Evolutionary conservation across 2,329 filamentous ascomycete species (phyloP).

Genomic region (Aspergillus sp.): DNA sequence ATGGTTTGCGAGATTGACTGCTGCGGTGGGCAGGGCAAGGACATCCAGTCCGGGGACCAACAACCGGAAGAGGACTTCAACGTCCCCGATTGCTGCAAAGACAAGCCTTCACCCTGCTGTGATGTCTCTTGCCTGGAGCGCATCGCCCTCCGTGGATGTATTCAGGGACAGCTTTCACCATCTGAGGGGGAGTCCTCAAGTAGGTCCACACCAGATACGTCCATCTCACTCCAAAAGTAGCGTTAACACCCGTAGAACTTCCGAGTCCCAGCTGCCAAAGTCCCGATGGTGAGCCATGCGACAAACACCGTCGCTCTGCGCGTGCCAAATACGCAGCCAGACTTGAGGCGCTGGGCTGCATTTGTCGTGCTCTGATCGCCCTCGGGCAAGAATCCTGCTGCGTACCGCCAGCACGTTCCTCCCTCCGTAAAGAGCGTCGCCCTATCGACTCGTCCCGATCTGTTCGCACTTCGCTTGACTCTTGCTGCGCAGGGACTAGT

Average conservation of each 20-base stretch:
- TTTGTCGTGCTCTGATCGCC: slow-evolving; percentile 53
- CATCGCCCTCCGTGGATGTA: slow-evolving; percentile 45
- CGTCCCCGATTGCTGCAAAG: slow-evolving; percentile 42
- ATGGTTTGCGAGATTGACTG: background rate
- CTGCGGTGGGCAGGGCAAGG: background rate
- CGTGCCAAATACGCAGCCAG: slow-evolving; percentile 43
- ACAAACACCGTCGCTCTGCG: slow-evolving; percentile 35
- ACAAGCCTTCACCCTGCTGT: slow-evolving; percentile 43
- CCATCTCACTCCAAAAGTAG: background rate
- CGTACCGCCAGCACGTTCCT: slow-evolving; percentile 17
- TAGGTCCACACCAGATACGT: slow-evolving; percentile 5
- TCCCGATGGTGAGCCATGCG: slow-evolving; percentile 34
- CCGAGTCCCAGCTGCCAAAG: slow-evolving; percentile 3
- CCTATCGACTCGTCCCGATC: slow-evolving; percentile 6
- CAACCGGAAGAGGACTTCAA: slow-evolving; percentile 1
- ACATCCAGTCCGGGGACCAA: background rate
- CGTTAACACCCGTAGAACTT: slow-evolving; percentile 2
- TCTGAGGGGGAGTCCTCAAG: slow-evolving; percentile 1
- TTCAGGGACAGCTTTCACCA: slow-evolving; percentile 6
- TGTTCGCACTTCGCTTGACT: slow-evolving; percentile 12
- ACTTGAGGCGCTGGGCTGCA: slow-evolving; percentile 52
- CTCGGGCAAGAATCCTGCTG: slow-evolving; percentile 56
- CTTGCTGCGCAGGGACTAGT: slow-evolving; percentile 7
- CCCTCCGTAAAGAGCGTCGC: slow-evolving; percentile 5
- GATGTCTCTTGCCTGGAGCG: slow-evolving; percentile 45